These are phyloP conservation scores for Hypoxylon lienhwacheense DNA, from an alignment of 495 filamentous ascomycete species.

Conservation along the genomic window DNA sequence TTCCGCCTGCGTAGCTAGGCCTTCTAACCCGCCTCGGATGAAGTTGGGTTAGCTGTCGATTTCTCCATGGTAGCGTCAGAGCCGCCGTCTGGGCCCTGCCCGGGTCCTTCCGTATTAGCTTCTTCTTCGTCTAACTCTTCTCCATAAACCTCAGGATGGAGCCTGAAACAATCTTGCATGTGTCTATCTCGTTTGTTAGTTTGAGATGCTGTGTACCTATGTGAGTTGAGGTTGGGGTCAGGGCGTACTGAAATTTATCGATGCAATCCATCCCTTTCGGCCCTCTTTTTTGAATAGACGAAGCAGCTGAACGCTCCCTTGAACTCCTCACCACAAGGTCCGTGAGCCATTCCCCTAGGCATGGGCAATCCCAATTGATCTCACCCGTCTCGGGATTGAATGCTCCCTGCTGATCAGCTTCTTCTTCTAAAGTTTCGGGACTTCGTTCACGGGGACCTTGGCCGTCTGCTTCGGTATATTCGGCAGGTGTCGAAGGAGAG, in stretches of 20 bases:
- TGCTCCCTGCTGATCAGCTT: constrained; percentile 82
- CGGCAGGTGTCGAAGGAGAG: constrained; percentile 26
- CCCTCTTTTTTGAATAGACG: constrained; percentile 86
- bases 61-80: constrained; percentile 5
- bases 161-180: constrained; percentile 96
- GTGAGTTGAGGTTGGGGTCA: neutral
- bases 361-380: constrained; percentile 99
- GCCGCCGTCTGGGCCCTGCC: too few species aligned
- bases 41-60: constrained; percentile 3
- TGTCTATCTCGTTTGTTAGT: constrained; percentile 55
- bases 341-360: constrained; percentile 97
- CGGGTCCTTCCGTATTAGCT: constrained; percentile 46
- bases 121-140: constrained; percentile 87
- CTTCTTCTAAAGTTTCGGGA: constrained; percentile 69
- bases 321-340: constrained; percentile 95
- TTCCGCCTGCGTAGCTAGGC: neutral
- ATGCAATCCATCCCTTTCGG: constrained; percentile 99
- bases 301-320: constrained; percentile 96
- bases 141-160: constrained; percentile 89
- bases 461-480: constrained; percentile 22
- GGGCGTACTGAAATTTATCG: constrained; percentile 88
- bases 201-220: neutral
- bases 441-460: constrained; percentile 29
- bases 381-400: constrained; percentile 98
- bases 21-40: constrained; percentile 6